Evolutionary conservation across 2,329 filamentous ascomycete genomes (phyloP), one percentile per base, ranked within the genome.

Genomic region (Ophiostoma sp.): DNA sequence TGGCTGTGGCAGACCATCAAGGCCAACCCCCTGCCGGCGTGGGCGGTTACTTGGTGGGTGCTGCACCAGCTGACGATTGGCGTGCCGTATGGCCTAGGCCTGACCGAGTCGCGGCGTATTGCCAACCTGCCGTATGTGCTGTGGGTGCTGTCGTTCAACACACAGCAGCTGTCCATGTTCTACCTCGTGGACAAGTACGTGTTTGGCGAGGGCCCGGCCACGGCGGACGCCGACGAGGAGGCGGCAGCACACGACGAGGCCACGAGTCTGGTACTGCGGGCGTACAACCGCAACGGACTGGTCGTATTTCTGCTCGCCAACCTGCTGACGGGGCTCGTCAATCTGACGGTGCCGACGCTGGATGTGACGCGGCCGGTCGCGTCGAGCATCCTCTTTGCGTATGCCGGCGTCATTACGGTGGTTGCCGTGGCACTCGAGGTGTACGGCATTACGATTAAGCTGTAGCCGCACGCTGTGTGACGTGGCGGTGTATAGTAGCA

Each of bases 101-200:
- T 96, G 41, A 83, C 83, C 14, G 92, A 97, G 7, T 98, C 95
- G 5, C 89, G 95, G 27, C 89, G 95, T 0, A 81, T 98, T 69
- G 95, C 94, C 8, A 99, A 99, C 75, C 83, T 97, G 71, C 93
- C 95, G 0, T 99, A 99, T 76, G 85, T 98, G 60, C 82, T 97
- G 62, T 98, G 94, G 93, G 89, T 96, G 7, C 85, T 88, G n/a
- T 89, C 92, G 2, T 97, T 95, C 82, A 99, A 98, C 80, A 89
- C 86, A 70, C 82, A 84, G n/a, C 92, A 97, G 76, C 81, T 99
- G 9, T 81, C 91, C 7, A 83, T 89, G 1, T 97, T 94, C 77
- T 93, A 88, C 74, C 76, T 88, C 14, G 84, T 95, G 38, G 94
- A 99, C 77, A 88, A 85, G 3, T 40, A 91, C 2, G 88, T 93